Base-by-base conservation (phyloP, 2,329 filamentous ascomycete species). In the Xylariomycetidae sp. region DNA sequence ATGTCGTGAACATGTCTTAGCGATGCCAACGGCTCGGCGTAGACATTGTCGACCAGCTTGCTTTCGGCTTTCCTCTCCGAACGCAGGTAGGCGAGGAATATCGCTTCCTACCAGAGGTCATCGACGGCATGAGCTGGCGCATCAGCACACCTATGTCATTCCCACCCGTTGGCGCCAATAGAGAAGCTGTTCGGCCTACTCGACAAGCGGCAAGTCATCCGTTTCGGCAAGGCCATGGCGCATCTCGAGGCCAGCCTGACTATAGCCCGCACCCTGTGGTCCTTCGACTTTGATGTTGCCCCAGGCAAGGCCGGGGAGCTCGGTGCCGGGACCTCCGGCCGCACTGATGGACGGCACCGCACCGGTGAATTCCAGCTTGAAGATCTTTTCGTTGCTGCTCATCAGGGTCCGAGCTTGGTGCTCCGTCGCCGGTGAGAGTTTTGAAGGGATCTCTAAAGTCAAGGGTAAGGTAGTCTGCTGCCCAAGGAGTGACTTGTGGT, bases 11-110 rank as follows among this genome's bases (percentile, higher is more conserved):
- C 14, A 44, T 48, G 40, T 32, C 43, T 2, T 22, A 25, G 10
- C 17, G 13, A 6, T 40, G 28, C 23, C 25, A 41, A 18, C 26
- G 31, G 6, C 37, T 48, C 5, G 34, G 29, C 2, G 25, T 41
- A 4, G 45, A 48, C 20, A 19, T 46, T 16, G 26, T 43, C 15
- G 43, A 43, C 14, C 40, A 24, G 3, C 29, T 45, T 1, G 40
- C 38, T 10, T 43, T 43, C 20, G 40, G 40, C 1, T 38, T 29
- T 16, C 23, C 31, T 1, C 30, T 38, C 4, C 34, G 37, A 7
- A 36, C 34, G 10, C 37, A 44, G 31, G 39, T 19, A 4, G 30
- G 38, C 10, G 25, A 34, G 8, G 17, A 2, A 16, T 18, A 22
- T 6, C 33, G 25, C 3, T 15, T 42, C 13, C 16, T 42, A 13